phyloP scores from a whole-genome alignment of 768 basidiomycete species.

The Rhodotorula graminis region DNA sequence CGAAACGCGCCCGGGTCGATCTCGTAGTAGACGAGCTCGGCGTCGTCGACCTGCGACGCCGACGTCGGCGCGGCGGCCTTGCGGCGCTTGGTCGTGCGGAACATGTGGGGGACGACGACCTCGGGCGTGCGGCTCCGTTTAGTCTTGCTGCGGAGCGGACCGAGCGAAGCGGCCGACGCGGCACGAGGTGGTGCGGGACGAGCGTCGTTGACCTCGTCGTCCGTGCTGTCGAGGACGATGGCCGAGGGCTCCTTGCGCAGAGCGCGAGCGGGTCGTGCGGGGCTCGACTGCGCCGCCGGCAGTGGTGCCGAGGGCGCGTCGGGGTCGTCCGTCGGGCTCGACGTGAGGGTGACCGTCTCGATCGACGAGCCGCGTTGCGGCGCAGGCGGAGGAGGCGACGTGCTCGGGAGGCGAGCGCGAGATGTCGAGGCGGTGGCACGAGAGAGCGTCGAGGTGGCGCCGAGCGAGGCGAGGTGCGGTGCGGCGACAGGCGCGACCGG shows the following conservation, averaged over 20 bases:
- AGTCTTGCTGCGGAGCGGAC: not conserved
- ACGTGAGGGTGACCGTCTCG: not conserved
- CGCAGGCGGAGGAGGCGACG: not conserved
- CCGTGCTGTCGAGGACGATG: slow-evolving; percentile 20
- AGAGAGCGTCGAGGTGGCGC: no score
- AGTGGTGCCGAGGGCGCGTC: not conserved
- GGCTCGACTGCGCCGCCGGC: not conserved
- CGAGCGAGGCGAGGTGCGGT: no score
- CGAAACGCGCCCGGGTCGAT: slow-evolving; percentile 71
- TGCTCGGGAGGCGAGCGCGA: not conserved
- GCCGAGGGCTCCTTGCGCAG: not conserved
- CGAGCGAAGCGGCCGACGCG: not conserved
- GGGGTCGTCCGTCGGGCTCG: not conserved
- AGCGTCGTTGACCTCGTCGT: not conserved
- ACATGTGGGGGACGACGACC: slow-evolving; percentile 42
- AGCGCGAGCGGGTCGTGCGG: not conserved
- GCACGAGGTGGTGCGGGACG: not conserved
- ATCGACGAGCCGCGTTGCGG: not conserved
- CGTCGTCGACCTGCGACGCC: slow-evolving; percentile 31
- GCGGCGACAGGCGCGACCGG: no score
- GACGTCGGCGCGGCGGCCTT: not conserved
- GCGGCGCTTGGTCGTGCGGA: not conserved
- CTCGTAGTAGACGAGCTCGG: slow-evolving; percentile 60
- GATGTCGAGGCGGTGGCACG: not conserved
- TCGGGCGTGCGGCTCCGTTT: not conserved